These are phyloP conservation scores for Cymbopogon citratus DNA, from an alignment of 176 grass and related monocot genomes.

Conservation along the genomic window DNA sequence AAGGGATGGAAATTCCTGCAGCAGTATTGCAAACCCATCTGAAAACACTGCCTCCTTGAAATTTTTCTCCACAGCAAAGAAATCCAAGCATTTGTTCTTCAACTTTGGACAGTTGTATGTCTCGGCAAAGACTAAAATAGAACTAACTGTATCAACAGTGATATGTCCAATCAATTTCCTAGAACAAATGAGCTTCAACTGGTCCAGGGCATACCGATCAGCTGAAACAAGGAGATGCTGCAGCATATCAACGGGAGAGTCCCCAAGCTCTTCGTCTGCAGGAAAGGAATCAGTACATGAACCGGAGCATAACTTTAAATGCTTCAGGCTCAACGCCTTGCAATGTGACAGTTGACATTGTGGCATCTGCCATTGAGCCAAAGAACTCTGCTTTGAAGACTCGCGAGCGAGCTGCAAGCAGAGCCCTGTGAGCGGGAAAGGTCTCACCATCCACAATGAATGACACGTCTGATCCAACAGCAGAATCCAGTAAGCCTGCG, in stretches of 20 bases:
- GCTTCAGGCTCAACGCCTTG: neutral
- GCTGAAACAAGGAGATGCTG: too few relatives aligned
- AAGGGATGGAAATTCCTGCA: neutral
- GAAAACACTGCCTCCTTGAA: neutral
- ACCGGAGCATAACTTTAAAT: conserved; percentile 32
- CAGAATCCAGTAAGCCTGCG: too few relatives aligned
- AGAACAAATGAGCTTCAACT: neutral
- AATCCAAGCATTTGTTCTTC: too few relatives aligned
- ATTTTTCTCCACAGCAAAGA: too few relatives aligned
- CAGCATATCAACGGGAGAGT: neutral
- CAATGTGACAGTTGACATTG: neutral
- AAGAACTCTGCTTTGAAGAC: neutral
- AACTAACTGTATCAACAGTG: too few relatives aligned
- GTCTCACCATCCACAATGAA: neutral
- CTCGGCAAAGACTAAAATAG: too few relatives aligned
- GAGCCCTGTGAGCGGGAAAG: neutral
- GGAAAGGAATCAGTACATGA: conserved; percentile 41
- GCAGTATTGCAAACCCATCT: neutral
- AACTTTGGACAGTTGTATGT: too few relatives aligned
- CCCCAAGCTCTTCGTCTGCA: neutral
- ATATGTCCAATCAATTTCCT: neutral
- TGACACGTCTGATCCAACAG: neutral
- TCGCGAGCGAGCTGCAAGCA: neutral
- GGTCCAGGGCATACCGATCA: too few relatives aligned
- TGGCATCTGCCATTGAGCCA: neutral